These are phyloP conservation scores for Craspedostauros australis DNA, from an alignment of 108 stramenopile species.

Conservation along the genomic window DNA sequence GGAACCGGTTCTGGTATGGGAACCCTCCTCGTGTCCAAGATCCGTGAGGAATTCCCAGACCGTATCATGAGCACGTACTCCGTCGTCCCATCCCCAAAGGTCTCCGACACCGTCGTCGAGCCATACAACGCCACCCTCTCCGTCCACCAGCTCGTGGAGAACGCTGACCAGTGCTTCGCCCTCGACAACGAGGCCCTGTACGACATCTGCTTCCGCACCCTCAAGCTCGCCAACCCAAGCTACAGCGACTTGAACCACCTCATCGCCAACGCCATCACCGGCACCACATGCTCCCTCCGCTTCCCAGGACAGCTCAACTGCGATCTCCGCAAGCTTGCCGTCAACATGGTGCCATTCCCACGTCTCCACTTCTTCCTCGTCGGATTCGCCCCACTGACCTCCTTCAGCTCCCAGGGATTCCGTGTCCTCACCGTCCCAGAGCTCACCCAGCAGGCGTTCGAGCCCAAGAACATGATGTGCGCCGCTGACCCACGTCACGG, in stretches of 20 bases:
- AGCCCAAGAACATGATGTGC: constrained; percentile 99
- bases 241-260: constrained; percentile 94
- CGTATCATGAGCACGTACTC: constrained; percentile 90
- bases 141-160: constrained; percentile 95
- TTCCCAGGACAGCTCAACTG: constrained; percentile 99
- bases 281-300: constrained; percentile 94
- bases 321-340: constrained; percentile 97
- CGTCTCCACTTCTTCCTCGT: constrained; percentile 99
- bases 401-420: constrained; percentile 90
- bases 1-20: constrained; percentile 93
- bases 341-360: constrained; percentile 98
- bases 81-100: constrained; percentile 91
- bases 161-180: constrained; percentile 94
- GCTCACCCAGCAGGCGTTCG: constrained; percentile 93
- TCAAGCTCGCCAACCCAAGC: constrained; percentile 87
- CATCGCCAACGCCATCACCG: constrained; percentile 90
- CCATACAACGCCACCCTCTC: constrained; percentile 98
- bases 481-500: constrained; percentile 99
- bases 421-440: constrained; percentile 94
- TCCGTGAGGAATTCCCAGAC: constrained; percentile 95
- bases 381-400: constrained; percentile 93
- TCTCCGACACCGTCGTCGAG: constrained; percentile 95
- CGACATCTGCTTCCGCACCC: constrained; percentile 93
- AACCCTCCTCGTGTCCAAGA: constrained; percentile 92
- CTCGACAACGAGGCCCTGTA: constrained; percentile 97